Evolutionary conservation across 768 basidiomycete genomes (phyloP), one percentile per base, ranked within the genome.

Genomic region (Boletus sp.): DNA sequence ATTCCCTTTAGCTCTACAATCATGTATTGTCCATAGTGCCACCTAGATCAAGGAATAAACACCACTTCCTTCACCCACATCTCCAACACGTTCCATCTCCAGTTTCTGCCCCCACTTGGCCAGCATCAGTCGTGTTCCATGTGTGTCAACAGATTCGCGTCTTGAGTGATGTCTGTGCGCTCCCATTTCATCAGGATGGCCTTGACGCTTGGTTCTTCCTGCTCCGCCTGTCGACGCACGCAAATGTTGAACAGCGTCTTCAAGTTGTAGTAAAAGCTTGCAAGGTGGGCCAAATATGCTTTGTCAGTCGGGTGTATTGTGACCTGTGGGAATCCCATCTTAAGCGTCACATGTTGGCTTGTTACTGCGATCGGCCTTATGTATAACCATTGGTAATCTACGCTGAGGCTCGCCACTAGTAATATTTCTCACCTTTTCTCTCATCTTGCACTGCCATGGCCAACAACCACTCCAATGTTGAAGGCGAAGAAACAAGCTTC

Each of bases 221-320:
- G 74, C 68, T 98, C 95, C 5, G 85, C 81, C 58, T 83, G 80
- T 58, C 87, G 80, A 47, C 94, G 83, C 64, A 80, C 78, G 32
- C 84, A 77, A 59, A 97, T 85, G 70, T 99, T 98, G 69, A 83
- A 93, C 52, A 98, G 68, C 0, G 90, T 92, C 74, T 98, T 96
- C n/a, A n/a, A n/a, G n/a, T n/a, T n/a, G n/a, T n/a, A n/a, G 80
- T 95, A 95, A 36, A 95, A 76, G 61, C 83, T 83, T 32, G 82
- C 82, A 15, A 96, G 76, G 20, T 97, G 78, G 10, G 86, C 78
- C 20, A 88, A 84, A 66, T 90, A 92, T 9, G 91, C 90, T 68
- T 93, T 90, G n/a, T n/a, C n/a, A n/a, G n/a, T n/a, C n/a, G n/a
- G n/a, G n/a, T n/a, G n/a, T n/a, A n/a, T n/a, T n/a, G n/a, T n/a